A percentile compares a stretch with the other conserved stretches of the same genome.
Conservation (phyloP, 2,329 filamentous ascomycete species). For the Xylariaceae sp. region DNA sequence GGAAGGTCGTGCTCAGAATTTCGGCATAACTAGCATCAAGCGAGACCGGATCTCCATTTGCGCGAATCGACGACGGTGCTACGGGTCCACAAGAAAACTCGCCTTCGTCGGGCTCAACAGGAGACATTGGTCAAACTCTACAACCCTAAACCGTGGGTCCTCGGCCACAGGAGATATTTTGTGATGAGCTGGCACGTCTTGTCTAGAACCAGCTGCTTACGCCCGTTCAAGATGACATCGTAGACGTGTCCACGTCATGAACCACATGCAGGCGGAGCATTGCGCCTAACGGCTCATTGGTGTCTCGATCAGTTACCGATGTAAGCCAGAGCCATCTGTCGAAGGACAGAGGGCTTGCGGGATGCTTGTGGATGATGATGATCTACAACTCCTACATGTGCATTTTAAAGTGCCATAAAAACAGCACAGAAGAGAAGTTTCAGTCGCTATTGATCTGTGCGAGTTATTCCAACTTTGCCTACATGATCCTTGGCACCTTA, state of each 20-base stretch:
- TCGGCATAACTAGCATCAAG: slow-evolving; percentile 1
- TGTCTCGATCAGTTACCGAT: background rate
- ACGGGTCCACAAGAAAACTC: background rate
- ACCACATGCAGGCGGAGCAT: slow-evolving; percentile 11
- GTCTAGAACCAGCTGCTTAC: background rate
- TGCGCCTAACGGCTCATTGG: background rate
- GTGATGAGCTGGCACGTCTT: background rate
- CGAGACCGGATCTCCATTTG: background rate
- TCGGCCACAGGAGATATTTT: background rate
- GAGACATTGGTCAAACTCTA: background rate
- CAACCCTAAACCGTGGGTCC: background rate
- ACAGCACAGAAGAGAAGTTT: no score
- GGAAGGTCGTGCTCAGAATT: slow-evolving; percentile 7
- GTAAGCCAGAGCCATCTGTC: background rate
- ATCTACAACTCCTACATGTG: no score
- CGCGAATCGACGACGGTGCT: background rate
- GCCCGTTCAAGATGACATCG: background rate
- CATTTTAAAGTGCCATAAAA: no score
- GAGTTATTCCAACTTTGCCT: background rate
- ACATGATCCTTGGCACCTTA: background rate
- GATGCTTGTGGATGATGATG: background rate
- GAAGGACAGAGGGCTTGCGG: background rate
- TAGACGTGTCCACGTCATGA: slow-evolving; percentile 13
- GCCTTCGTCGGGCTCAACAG: background rate
- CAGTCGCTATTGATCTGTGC: background rate